These are phyloP conservation scores for Durusdinium trenchii DNA, from an alignment of 73 alveolate species.

Conservation along the genomic window DNA sequence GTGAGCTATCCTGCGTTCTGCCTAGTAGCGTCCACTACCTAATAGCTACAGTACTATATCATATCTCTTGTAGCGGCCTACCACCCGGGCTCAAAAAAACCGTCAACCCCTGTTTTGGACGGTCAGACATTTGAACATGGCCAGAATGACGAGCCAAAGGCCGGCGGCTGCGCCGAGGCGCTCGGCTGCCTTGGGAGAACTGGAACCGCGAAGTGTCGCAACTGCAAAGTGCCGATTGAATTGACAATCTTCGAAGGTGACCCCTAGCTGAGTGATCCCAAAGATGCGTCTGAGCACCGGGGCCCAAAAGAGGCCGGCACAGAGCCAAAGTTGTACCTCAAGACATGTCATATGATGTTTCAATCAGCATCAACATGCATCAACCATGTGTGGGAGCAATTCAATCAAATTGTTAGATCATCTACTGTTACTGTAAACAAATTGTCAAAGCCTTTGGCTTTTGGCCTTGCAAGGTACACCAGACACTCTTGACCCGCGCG, in stretches of 20 bases:
- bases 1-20: too few species aligned
- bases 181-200: background rate
- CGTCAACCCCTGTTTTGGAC: too few species aligned
- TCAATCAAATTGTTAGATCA: too few species aligned
- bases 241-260: background rate
- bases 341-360: background rate
- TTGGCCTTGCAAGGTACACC: background rate
- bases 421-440: too few species aligned
- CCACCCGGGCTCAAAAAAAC: too few species aligned
- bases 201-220: background rate
- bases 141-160: background rate
- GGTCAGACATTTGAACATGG: too few species aligned
- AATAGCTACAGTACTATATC: too few species aligned
- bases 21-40: too few species aligned
- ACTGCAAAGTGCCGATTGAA: background rate
- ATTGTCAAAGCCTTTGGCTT: background rate
- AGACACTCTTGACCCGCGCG: background rate
- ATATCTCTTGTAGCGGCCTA: too few species aligned
- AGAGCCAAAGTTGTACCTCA: slow-evolving; percentile 68
- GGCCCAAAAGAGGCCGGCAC: slow-evolving; percentile 62
- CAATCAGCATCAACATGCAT: background rate
- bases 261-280: too few species aligned
- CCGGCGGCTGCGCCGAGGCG: background rate
- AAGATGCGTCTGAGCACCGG: background rate
- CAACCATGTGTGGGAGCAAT: background rate